phyloP scores from a whole-genome alignment of 495 filamentous ascomycete species.

The Tuber calosporum region DNA sequence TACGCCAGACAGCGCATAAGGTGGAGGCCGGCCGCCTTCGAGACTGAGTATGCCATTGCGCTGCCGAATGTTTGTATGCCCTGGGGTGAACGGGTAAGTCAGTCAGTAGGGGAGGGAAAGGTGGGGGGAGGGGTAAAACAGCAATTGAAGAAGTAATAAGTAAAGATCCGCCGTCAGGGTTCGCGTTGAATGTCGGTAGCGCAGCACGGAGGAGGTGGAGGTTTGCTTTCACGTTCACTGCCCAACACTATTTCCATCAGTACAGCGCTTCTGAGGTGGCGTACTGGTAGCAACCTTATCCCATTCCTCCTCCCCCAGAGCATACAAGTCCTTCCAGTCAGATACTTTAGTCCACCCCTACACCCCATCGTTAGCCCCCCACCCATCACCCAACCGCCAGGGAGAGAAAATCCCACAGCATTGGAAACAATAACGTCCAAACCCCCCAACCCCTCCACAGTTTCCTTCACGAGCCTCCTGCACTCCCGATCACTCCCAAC shows the following conservation, averaged over 20 bases:
- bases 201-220: slow-evolving; percentile 57
- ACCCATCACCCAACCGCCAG: neutral
- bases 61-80: slow-evolving; percentile 44
- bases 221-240: slow-evolving; percentile 62
- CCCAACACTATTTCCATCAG: slow-evolving; percentile 51
- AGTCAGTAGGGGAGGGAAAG: neutral
- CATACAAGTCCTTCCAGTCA: slow-evolving; percentile 57
- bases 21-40: slow-evolving; percentile 61
- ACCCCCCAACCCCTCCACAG: slow-evolving; percentile 56
- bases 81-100: neutral
- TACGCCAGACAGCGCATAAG: slow-evolving; percentile 66
- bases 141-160: slow-evolving; percentile 63
- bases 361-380: neutral
- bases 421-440: slow-evolving; percentile 66
- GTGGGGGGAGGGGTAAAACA: slow-evolving; percentile 23
- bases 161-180: slow-evolving; percentile 61
- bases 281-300: slow-evolving; percentile 50
- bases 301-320: slow-evolving; percentile 61
- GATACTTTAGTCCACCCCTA: slow-evolving; percentile 64
- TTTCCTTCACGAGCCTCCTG: slow-evolving; percentile 49
- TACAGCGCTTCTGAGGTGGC: neutral
- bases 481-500: slow-evolving; percentile 54
- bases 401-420: slow-evolving; percentile 49
- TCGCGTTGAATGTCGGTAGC: slow-evolving; percentile 58
- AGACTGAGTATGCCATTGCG: slow-evolving; percentile 59